Conservation (phyloP, 768 basidiomycete genomes). For the Mycena alexandri region DNA sequence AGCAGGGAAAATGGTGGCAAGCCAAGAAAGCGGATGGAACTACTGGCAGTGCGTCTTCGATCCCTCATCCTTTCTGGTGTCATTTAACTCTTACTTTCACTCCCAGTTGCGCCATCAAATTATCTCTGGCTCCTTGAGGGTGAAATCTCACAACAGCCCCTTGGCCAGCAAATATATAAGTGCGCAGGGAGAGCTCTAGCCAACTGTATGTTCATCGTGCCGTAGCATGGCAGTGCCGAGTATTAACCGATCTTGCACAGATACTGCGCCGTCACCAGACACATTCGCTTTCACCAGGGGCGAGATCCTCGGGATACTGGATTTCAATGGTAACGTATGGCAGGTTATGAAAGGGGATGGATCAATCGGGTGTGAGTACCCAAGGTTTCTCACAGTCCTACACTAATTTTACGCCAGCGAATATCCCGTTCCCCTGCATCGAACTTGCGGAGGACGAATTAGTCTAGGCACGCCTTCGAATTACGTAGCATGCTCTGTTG, state of each 20-base stretch:
- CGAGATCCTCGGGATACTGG: too few species aligned
- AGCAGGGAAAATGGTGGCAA: conserved; percentile 95
- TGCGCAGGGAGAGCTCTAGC: too few species aligned
- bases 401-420: not conserved
- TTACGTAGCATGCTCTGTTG: too few species aligned
- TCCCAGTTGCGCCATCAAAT: not conserved
- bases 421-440: too few species aligned
- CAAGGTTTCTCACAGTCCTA: not conserved
- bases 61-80: too few species aligned
- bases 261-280: too few species aligned
- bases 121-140: not conserved
- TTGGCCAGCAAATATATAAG: too few species aligned
- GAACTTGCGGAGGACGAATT: not conserved
- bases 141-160: too few species aligned
- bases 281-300: too few species aligned
- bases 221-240: too few species aligned
- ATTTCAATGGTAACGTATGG: not conserved
- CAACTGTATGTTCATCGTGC: too few species aligned
- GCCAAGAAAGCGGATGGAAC: conserved; percentile 82
- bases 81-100: not conserved
- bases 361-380: conserved; percentile 2
- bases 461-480: not conserved
- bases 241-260: too few species aligned
- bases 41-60: conserved; percentile 75
- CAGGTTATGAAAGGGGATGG: not conserved